phyloP scores from a whole-genome alignment of 2,329 filamentous ascomycete genomes.

The Fusarium dimerum region DNA sequence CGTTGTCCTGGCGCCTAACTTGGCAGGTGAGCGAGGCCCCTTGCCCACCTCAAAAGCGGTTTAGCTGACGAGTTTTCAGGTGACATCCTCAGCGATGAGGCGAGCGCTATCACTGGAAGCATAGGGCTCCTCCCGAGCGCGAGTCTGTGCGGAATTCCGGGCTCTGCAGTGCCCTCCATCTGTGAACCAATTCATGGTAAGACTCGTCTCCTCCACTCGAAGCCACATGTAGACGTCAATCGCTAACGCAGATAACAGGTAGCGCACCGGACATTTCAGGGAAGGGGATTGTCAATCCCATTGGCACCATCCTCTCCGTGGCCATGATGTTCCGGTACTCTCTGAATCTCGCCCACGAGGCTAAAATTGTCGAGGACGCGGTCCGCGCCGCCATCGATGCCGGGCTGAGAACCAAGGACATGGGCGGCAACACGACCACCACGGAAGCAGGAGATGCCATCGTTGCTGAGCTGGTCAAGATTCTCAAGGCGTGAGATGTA shows the following conservation, averaged over 20 bases:
- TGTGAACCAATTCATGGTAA: slow-evolving; percentile 26
- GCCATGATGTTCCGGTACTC: slow-evolving; percentile 96
- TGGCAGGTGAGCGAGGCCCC: slow-evolving; percentile 22
- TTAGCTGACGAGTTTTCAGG: slow-evolving; percentile 18
- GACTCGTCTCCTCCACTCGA: slow-evolving; percentile 11
- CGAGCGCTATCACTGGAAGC: slow-evolving; percentile 19
- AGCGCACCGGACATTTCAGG: slow-evolving; percentile 19
- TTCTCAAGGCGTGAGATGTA: slow-evolving; percentile 18
- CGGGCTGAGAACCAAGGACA: slow-evolving; percentile 76
- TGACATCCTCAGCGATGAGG: slow-evolving; percentile 23
- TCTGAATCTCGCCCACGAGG: slow-evolving; percentile 72
- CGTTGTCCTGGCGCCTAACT: slow-evolving; percentile 83
- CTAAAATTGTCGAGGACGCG: slow-evolving; percentile 74
- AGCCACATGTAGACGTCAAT: slow-evolving; percentile 9
- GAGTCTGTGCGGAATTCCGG: slow-evolving; percentile 25
- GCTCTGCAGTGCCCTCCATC: slow-evolving; percentile 18
- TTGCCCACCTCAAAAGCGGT: slow-evolving; percentile 14
- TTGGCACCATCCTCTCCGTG: slow-evolving; percentile 82
- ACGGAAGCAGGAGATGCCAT: slow-evolving; percentile 76
- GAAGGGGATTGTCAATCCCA: slow-evolving; percentile 49
- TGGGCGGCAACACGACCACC: slow-evolving; percentile 74
- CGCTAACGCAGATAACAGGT: slow-evolving; percentile 13
- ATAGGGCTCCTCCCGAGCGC: slow-evolving; percentile 26
- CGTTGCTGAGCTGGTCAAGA: slow-evolving; percentile 39
- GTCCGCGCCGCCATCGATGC: slow-evolving; percentile 77